A percentile compares a stretch with the other conserved stretches of the same genome.
Conservation (phyloP, 2,329 filamentous ascomycete species). For the Corynespora cassiicola region DNA sequence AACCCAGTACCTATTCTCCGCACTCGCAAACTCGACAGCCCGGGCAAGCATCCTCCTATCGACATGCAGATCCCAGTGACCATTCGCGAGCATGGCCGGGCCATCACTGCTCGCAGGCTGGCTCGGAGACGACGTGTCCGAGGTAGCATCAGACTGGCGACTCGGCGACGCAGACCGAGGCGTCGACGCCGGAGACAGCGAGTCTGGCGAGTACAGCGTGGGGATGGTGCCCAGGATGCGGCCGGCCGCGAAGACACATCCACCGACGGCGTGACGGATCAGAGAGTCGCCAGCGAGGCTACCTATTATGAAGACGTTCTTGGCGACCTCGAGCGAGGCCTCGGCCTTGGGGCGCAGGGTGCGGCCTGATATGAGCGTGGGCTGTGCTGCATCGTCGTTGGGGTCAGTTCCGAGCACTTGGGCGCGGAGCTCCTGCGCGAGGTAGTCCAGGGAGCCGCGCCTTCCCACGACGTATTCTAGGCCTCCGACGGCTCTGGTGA, state of each 20-base stretch:
- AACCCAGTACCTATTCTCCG: conserved; percentile 39
- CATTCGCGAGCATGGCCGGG: conserved; percentile 35
- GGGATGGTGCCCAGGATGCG: conserved; percentile 49
- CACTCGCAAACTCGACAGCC: conserved; percentile 34
- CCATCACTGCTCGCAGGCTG: conserved; percentile 19
- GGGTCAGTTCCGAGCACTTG: conserved; percentile 52
- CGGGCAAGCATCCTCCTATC: conserved; percentile 39
- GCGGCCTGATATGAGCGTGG: conserved; percentile 55
- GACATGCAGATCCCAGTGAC: conserved; percentile 47
- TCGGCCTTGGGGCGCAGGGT: conserved; percentile 62
- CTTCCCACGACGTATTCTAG: conserved; percentile 64
- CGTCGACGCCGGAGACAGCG: conserved; percentile 17
- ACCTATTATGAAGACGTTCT: conserved; percentile 62
- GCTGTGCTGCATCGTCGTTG: background rate
- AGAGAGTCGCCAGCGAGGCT: conserved; percentile 67
- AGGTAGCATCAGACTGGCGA: conserved; percentile 21
- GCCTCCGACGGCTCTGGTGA: conserved; percentile 55
- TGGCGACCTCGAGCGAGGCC: conserved; percentile 59
- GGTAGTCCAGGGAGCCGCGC: conserved; percentile 61
- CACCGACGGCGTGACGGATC: conserved; percentile 65
- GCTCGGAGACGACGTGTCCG: conserved; percentile 9
- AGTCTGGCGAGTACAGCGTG: conserved; percentile 18
- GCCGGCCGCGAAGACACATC: conserved; percentile 63
- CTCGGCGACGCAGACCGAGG: conserved; percentile 29
- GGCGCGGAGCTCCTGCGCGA: conserved; percentile 52